Conservation (phyloP, 2,329 filamentous ascomycete genomes). For the Emergomyces orientalis region DNA sequence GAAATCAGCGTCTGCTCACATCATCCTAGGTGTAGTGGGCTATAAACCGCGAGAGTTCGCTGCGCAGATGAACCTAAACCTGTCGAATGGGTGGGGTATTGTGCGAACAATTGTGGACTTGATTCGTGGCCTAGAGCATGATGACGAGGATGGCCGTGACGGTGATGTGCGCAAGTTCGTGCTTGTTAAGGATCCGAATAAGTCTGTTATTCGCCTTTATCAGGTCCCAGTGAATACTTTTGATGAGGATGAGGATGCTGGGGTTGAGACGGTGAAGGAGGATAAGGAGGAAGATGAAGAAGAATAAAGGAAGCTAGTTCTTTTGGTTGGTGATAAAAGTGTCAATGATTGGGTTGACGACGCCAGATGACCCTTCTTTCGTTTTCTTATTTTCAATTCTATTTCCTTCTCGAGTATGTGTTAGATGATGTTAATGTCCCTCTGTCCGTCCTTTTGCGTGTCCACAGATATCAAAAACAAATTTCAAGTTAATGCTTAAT, state of each 20-base stretch:
- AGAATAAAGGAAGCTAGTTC: slow-evolving; percentile 34
- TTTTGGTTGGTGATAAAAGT: not conserved
- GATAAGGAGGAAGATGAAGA: slow-evolving; percentile 48
- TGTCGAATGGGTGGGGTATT: slow-evolving; percentile 97
- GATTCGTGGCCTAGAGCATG: slow-evolving; percentile 32
- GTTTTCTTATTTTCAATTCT: slow-evolving; percentile 9
- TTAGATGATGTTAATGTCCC: slow-evolving; percentile 4
- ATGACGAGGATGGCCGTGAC: slow-evolving; percentile 24
- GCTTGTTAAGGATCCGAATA: slow-evolving; percentile 83
- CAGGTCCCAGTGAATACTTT: slow-evolving; percentile 80
- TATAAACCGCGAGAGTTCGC: slow-evolving; percentile 98
- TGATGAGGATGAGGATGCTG: slow-evolving; percentile 72
- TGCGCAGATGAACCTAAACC: slow-evolving; percentile 92
- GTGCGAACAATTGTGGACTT: slow-evolving; percentile 97
- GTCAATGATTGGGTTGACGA: slow-evolving; percentile 8
- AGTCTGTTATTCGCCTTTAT: slow-evolving; percentile 87
- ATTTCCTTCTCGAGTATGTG: not conserved
- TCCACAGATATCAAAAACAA: slow-evolving; percentile 14
- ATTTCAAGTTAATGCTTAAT: not conserved
- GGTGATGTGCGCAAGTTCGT: slow-evolving; percentile 41
- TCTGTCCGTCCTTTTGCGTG: slow-evolving; percentile 6
- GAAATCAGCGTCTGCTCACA: slow-evolving; percentile 84
- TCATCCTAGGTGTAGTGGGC: slow-evolving; percentile 87
- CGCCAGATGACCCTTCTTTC: not conserved
- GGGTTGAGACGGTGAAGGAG: slow-evolving; percentile 45